Percentiles rank a stretch among this genome's conserved stretches.
phyloP scores from a whole-genome alignment of 2,329 filamentous ascomycete genomes.

The Microcyclosporella mali region DNA sequence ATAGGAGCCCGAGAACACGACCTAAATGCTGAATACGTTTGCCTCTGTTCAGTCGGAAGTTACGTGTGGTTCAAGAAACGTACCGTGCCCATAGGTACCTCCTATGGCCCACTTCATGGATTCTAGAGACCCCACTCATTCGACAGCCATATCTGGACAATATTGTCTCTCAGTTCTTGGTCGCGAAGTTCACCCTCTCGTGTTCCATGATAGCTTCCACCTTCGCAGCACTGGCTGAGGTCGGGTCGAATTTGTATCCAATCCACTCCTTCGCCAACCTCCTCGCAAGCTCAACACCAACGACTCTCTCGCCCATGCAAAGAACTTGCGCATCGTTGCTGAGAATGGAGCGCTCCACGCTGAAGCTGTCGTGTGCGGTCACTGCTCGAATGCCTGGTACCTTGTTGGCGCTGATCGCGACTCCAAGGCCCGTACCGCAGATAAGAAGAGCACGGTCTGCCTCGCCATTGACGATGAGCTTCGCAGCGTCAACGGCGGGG shows the following conservation, averaged over 20 bases:
- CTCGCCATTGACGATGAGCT: conserved; percentile 55
- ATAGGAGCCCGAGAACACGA: neutral
- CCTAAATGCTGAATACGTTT: neutral
- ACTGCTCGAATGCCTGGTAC: conserved; percentile 79
- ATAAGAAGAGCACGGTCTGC: conserved; percentile 74
- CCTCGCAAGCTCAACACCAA: conserved; percentile 73
- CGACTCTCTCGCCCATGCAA: conserved; percentile 77
- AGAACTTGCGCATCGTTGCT: conserved; percentile 84
- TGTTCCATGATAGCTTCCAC: conserved; percentile 46
- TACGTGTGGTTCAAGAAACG: neutral
- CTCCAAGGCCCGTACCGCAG: conserved; percentile 80
- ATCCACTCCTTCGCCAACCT: conserved; percentile 76
- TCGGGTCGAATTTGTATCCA: conserved; percentile 70
- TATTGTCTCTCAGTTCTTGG: conserved; percentile 3
- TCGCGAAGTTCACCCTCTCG: conserved; percentile 37
- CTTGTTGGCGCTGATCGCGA: conserved; percentile 86
- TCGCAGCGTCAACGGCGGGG: conserved; percentile 66
- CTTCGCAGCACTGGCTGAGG: conserved; percentile 55
- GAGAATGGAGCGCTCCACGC: conserved; percentile 70
- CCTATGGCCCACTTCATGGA: no score
- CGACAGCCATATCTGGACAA: neutral
- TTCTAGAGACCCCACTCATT: no score
- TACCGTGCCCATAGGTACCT: no score
- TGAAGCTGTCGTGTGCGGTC: conserved; percentile 81
- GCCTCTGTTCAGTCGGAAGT: neutral